Evolutionary conservation across 352 stramenopile genomes (phyloP).

Genomic region (Pythium brassicae): DNA sequence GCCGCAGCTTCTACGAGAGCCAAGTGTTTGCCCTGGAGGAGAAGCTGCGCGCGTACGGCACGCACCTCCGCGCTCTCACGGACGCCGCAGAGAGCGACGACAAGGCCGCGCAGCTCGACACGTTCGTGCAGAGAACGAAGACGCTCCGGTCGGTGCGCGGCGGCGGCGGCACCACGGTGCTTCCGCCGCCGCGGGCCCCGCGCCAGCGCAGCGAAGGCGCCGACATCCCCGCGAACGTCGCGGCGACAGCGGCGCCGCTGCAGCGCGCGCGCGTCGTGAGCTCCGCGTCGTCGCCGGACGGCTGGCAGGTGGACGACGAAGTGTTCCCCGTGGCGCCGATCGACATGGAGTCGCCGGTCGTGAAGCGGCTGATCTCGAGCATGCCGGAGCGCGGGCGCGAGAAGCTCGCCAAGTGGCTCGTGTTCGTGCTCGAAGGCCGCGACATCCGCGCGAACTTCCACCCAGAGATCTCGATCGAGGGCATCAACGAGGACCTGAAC

Average conservation of each 20-base stretch:
- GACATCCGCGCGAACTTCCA: constrained; percentile 74
- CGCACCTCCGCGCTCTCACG: constrained; percentile 37
- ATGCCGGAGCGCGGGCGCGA: constrained; percentile 59
- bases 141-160: constrained; percentile 60
- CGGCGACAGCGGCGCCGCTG: constrained; percentile 9
- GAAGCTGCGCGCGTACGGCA: constrained; percentile 46
- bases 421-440: constrained; percentile 62
- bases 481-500: constrained; percentile 57
- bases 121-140: constrained; percentile 43
- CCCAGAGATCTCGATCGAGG: constrained; percentile 64
- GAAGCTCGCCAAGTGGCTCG: constrained; percentile 72
- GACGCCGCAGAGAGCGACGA: constrained; percentile 38
- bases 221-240: neutral
- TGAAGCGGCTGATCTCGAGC: constrained; percentile 57
- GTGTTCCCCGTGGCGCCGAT: constrained; percentile 62
- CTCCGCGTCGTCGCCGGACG: constrained; percentile 24
- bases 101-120: constrained; percentile 42
- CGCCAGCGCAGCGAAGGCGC: neutral
- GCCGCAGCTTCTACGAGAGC: constrained; percentile 48
- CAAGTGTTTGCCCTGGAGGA: constrained; percentile 41
- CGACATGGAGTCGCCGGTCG: constrained; percentile 72
- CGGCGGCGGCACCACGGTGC: constrained; percentile 22
- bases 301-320: constrained; percentile 62
- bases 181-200: neutral
- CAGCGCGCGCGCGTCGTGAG: constrained; percentile 20